Conservation (phyloP, 768 basidiomycete species). For the Lyophyllum semitale region DNA sequence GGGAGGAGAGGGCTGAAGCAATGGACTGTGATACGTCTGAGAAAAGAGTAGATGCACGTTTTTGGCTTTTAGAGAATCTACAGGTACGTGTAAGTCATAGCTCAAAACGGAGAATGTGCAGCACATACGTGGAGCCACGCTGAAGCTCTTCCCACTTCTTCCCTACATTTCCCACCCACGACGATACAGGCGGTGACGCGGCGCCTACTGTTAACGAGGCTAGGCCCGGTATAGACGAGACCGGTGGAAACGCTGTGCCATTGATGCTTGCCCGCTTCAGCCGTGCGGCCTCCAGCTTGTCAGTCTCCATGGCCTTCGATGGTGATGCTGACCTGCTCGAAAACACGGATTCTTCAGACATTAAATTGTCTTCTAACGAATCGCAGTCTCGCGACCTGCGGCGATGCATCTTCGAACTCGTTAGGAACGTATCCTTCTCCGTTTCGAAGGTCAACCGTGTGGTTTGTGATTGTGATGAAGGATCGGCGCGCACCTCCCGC, state of each 20-base stretch:
- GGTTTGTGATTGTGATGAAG: not conserved
- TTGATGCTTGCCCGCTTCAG: constrained; percentile 15
- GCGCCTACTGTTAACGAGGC: constrained; percentile 29
- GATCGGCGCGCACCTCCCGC: constrained; percentile 18
- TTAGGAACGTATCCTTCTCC: constrained; percentile 8
- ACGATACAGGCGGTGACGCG: constrained; percentile 24
- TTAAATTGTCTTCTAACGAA: not conserved
- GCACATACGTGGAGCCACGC: constrained; percentile 49
- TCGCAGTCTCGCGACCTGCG: constrained; percentile 24
- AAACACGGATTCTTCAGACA: not conserved
- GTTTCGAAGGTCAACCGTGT: constrained; percentile 3
- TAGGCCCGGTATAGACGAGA: constrained; percentile 41
- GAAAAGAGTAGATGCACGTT: constrained; percentile 66
- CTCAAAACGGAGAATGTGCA: too few species aligned
- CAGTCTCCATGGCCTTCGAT: constrained; percentile 1
- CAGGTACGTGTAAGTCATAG: not conserved
- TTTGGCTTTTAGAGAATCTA: constrained; percentile 69
- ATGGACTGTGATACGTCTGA: constrained; percentile 65
- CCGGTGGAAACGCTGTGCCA: constrained; percentile 28
- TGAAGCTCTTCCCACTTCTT: constrained; percentile 63
- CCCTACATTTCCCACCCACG: constrained; percentile 62
- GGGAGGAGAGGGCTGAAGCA: constrained; percentile 44
- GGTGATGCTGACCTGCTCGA: constrained; percentile 12
- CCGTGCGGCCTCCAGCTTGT: not conserved
- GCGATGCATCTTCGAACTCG: constrained; percentile 19